Evolutionary conservation across 2,329 filamentous ascomycete species (phyloP).

Genomic region (Corinectria fuckeliana): DNA sequence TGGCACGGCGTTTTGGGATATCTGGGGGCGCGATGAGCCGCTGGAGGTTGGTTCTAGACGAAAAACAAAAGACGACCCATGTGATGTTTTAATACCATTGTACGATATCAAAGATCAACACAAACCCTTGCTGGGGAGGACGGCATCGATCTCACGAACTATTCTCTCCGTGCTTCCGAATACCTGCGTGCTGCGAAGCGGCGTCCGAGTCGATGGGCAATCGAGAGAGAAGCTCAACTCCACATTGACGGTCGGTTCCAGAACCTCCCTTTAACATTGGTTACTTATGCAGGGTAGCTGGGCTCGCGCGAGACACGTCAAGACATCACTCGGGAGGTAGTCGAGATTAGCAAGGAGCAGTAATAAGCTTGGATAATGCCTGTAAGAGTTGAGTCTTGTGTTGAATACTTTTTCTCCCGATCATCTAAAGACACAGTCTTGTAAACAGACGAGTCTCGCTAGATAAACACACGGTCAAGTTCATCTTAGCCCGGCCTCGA

Average conservation of each 20-base stretch:
- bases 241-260: background rate
- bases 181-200: too few relatives aligned
- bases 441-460: background rate
- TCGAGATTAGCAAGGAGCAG: background rate
- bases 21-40: conserved; percentile 38
- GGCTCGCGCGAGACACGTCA: background rate
- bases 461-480: background rate
- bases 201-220: background rate
- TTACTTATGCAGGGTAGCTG: background rate
- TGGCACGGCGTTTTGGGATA: conserved; percentile 56
- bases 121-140: background rate
- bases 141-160: background rate
- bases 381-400: too few relatives aligned
- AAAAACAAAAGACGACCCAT: conserved; percentile 39
- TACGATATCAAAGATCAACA: conserved; percentile 31
- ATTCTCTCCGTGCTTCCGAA: background rate
- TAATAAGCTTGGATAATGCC: too few relatives aligned
- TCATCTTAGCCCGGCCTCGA: background rate
- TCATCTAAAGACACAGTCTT: background rate
- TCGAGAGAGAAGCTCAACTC: background rate
- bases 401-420: background rate
- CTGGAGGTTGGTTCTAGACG: conserved; percentile 42
- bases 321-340: background rate
- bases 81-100: conserved; percentile 40
- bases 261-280: background rate